Percentiles rank a stretch among this genome's conserved stretches.
These are phyloP conservation scores for Pseudonitzschia multiseries DNA, from an alignment of 108 stramenopile species.

Conservation along the genomic window DNA sequence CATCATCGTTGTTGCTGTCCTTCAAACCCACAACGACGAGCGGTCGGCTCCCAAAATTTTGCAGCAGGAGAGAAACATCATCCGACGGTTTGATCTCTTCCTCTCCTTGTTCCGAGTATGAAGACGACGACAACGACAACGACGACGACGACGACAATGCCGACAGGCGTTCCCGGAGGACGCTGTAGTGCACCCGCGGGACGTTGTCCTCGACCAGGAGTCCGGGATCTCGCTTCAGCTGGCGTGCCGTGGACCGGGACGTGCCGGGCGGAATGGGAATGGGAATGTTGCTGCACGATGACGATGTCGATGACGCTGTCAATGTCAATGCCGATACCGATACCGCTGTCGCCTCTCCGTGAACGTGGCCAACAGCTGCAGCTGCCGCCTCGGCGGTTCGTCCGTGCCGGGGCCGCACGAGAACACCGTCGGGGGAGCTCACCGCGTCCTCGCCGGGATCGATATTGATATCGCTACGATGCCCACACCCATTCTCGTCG, in stretches of 20 bases:
- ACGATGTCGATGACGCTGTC: too few relatives aligned
- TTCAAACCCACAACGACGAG: background rate
- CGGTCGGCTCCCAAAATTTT: background rate
- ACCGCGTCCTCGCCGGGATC: background rate
- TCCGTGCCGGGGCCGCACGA: background rate
- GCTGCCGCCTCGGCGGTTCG: background rate
- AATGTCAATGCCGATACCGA: too few relatives aligned
- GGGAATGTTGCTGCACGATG: too few relatives aligned
- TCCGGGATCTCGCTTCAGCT: constrained; percentile 35
- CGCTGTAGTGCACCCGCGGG: constrained; percentile 18
- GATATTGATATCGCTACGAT: too few relatives aligned
- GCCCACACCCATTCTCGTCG: too few relatives aligned
- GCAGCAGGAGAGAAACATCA: too few relatives aligned
- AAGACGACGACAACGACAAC: too few relatives aligned
- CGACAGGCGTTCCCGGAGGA: background rate
- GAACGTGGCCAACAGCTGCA: too few relatives aligned
- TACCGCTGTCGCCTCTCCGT: too few relatives aligned
- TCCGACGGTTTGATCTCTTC: too few relatives aligned
- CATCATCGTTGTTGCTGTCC: background rate
- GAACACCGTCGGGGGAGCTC: background rate
- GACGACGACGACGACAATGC: too few relatives aligned
- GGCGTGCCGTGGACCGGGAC: background rate
- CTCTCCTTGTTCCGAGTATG: too few relatives aligned
- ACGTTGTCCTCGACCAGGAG: constrained; percentile 37
- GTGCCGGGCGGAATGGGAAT: background rate